Evolutionary conservation across 148 eudicot species (phyloP).

Genomic region (Salicornia ramosissima): DNA sequence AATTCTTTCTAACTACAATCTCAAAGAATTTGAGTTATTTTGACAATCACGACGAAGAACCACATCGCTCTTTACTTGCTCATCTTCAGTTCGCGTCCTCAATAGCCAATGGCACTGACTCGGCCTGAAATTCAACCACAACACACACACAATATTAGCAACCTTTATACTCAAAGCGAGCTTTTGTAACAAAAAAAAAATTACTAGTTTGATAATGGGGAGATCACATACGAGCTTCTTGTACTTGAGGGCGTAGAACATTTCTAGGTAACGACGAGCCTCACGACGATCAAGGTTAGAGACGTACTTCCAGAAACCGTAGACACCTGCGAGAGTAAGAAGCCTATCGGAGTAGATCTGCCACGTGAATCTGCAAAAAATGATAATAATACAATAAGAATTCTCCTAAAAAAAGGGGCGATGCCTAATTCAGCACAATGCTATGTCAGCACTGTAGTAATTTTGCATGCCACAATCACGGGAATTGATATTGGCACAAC

Average conservation of each 20-base stretch:
- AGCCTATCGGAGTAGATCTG: conserved; percentile 87
- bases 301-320: conserved; percentile 96
- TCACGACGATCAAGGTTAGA: conserved; percentile 89
- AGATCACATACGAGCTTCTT: conserved; percentile 61
- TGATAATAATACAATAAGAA: background rate
- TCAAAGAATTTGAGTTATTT: conserved; percentile 36
- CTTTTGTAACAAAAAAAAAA: no score
- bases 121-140: conserved; percentile 50
- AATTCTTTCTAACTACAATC: conserved; percentile 27
- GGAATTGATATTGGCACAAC: no score
- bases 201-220: background rate
- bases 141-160: background rate
- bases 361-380: conserved; percentile 74
- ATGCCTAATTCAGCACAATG: no score
- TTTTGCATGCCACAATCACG: no score
- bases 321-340: conserved; percentile 86
- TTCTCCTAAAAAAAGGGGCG: background rate
- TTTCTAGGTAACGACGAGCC: conserved; percentile 87
- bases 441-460: no score
- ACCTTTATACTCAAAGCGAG: background rate
- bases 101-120: conserved; percentile 71
- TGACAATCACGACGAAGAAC: conserved; percentile 9
- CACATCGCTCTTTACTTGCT: conserved; percentile 13
- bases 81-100: conserved; percentile 33
- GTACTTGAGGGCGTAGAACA: conserved; percentile 93